phyloP scores from a whole-genome alignment of 257 asterid species.

The Rauvolfia tetraphylla region DNA sequence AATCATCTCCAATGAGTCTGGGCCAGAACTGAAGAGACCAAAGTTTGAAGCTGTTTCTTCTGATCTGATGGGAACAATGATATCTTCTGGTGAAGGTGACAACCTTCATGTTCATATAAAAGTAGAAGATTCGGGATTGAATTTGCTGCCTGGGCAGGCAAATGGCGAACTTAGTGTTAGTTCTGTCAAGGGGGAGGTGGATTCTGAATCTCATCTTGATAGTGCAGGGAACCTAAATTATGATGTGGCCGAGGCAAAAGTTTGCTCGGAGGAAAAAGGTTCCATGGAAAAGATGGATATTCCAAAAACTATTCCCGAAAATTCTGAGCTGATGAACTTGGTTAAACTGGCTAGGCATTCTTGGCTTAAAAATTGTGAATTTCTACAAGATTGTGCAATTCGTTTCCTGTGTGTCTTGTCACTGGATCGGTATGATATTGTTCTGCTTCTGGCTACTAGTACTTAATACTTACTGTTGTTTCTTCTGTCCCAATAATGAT shows the following conservation, averaged over 20 bases:
- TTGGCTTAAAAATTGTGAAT: slow-evolving; percentile 84
- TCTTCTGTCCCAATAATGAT: background rate
- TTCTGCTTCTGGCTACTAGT: slow-evolving; percentile 10
- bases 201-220: slow-evolving; percentile 44
- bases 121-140: slow-evolving; percentile 45
- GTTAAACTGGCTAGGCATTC: slow-evolving; percentile 82
- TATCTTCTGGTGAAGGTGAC: slow-evolving; percentile 30
- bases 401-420: slow-evolving; percentile 95
- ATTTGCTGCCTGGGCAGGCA: slow-evolving; percentile 28
- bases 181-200: slow-evolving; percentile 58
- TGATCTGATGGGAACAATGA: slow-evolving; percentile 22
- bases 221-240: slow-evolving; percentile 26
- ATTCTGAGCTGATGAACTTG: slow-evolving; percentile 68
- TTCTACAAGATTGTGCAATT: slow-evolving; percentile 97
- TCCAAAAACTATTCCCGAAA: slow-evolving; percentile 49
- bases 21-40: slow-evolving; percentile 64
- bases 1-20: slow-evolving; percentile 50
- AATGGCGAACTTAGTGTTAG: slow-evolving; percentile 48
- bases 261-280: slow-evolving; percentile 38
- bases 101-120: slow-evolving; percentile 33
- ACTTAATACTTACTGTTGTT: background rate
- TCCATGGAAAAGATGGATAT: slow-evolving; percentile 45
- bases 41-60: slow-evolving; percentile 57
- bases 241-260: slow-evolving; percentile 32
- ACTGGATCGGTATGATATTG: slow-evolving; percentile 79